Evolutionary conservation across 1,284 basidiomycete species (phyloP).

Genomic region (Malassezia caprae): DNA sequence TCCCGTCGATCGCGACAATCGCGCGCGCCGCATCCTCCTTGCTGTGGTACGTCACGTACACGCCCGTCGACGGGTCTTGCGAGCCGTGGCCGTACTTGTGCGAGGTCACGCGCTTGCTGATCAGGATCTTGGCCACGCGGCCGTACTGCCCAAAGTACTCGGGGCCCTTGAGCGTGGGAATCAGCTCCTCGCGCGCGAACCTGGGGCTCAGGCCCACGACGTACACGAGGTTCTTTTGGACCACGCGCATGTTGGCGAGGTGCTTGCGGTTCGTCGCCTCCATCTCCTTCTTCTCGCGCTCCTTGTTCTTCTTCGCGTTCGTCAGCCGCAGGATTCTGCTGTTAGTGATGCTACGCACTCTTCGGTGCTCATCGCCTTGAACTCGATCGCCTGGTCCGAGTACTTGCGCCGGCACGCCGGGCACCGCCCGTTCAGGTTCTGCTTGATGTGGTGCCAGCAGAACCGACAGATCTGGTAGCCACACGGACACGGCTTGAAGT

Average conservation of each 20-base stretch:
- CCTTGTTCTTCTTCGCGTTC: conserved; percentile 88
- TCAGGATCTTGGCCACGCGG: conserved; percentile 88
- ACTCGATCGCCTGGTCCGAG: conserved; percentile 83
- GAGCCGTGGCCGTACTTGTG: conserved; percentile 54
- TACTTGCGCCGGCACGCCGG: conserved; percentile 92
- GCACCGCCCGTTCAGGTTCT: conserved; percentile 89
- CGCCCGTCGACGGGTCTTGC: conserved; percentile 65
- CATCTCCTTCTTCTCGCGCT: conserved; percentile 90
- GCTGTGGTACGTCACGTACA: conserved; percentile 92
- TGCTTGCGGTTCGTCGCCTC: conserved; percentile 77
- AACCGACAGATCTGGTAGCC: conserved; percentile 99
- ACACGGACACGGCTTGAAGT: conserved; percentile 98
- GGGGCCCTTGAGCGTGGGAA: conserved; percentile 81
- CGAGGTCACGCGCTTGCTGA: conserved; percentile 75
- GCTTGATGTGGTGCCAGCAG: conserved; percentile 97
- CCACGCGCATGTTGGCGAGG: conserved; percentile 84
- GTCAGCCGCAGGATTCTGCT: conserved; percentile 82
- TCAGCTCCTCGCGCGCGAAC: conserved; percentile 92
- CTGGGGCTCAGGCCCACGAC: conserved; percentile 83
- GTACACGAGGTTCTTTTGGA: conserved; percentile 92
- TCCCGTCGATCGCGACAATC: conserved; percentile 84
- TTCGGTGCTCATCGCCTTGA: conserved; percentile 87
- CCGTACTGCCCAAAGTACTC: conserved; percentile 99
- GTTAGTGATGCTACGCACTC: conserved; percentile 59
- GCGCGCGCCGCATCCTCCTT: conserved; percentile 89